Evolutionary conservation across 257 asterid species (phyloP), one percentile per base, ranked within the genome.

Genomic region (Ilex asprella): DNA sequence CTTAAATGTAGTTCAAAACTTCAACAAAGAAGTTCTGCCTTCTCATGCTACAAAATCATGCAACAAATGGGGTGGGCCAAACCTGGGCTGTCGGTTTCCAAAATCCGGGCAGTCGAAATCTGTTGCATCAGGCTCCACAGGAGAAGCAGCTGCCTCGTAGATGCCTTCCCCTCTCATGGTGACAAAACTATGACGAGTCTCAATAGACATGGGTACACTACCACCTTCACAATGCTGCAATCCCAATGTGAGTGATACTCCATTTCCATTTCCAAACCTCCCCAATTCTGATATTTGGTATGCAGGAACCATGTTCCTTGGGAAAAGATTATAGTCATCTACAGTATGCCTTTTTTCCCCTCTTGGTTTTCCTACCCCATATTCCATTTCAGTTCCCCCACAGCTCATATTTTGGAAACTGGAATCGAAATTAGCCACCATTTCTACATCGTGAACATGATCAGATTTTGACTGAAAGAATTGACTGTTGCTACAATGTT

Each of bases 211-310:
- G 6, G 75, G 78, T 29, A 76, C 39, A 44, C 61, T 52, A 32
- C 81, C 78, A 44, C 85, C 91, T 62, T 86, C 92, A 41, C 91
- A 61, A 64, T 81, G 89, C 76, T 86, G 95, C 77, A 89, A 67
- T 31, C 95, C 95, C 62, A 89, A 59, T 6, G 95, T 82, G 55
- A 89, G 79, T 4, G 97, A 86, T 2, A 86, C 88, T n/a, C 87
- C 85, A 11, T 71, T 67, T 3, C 70, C 73, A 52, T 47, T 74
- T 5, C 86, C 89, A 50, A 80, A 85, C 47, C 84, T 83, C 52
- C 75, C 87, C 41, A 83, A 77, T 65, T 84, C 95, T 2, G 92
- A 72, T 56, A 85, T 75, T 51, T 83, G 81, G 63, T 74, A 76
- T 4, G 72, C 74, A 30, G 67, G 76, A 7, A 59, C 62, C 47